phyloP scores from a whole-genome alignment of 2,329 filamentous ascomycete genomes.

The Diplodia mutila region DNA sequence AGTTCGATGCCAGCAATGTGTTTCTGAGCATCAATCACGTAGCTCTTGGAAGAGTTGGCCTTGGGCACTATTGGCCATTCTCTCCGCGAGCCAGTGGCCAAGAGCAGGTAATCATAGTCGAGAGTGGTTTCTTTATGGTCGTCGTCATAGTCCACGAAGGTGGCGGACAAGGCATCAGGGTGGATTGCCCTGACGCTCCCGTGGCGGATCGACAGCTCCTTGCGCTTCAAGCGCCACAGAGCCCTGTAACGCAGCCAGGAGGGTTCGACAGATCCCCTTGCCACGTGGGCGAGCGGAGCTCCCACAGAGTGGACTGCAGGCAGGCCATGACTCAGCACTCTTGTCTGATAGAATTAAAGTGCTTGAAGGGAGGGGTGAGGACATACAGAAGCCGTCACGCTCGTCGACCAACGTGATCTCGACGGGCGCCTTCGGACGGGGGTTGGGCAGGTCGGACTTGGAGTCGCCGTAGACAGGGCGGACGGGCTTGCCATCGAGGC shows the following conservation, averaged over 20 bases:
- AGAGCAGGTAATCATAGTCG: constrained; percentile 75
- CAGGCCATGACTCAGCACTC: constrained; percentile 2
- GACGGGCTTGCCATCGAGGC: constrained; percentile 61
- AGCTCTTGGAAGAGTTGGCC: constrained; percentile 63
- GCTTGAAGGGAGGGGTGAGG: neutral
- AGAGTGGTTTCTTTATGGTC: constrained; percentile 28
- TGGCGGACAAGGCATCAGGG: constrained; percentile 58
- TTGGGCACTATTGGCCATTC: constrained; percentile 75
- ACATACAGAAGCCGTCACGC: constrained; percentile 79
- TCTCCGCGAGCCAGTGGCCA: constrained; percentile 70
- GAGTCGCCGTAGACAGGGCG: constrained; percentile 42
- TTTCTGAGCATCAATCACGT: constrained; percentile 63
- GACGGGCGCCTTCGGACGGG: constrained; percentile 56
- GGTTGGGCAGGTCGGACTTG: constrained; percentile 40
- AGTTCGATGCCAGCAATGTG: constrained; percentile 53
- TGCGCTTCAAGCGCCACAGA: constrained; percentile 66
- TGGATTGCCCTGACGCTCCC: constrained; percentile 67
- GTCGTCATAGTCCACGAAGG: constrained; percentile 54
- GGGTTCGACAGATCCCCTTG: constrained; percentile 47
- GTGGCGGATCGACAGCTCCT: constrained; percentile 66
- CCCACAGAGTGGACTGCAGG: constrained; percentile 73
- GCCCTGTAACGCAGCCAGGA: constrained; percentile 70
- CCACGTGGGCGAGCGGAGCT: constrained; percentile 71
- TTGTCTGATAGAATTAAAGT: neutral
- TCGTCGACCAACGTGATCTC: constrained; percentile 78